Evolutionary conservation across 2,329 filamentous ascomycete species (phyloP).

Genomic region (Sporothrix phasma): DNA sequence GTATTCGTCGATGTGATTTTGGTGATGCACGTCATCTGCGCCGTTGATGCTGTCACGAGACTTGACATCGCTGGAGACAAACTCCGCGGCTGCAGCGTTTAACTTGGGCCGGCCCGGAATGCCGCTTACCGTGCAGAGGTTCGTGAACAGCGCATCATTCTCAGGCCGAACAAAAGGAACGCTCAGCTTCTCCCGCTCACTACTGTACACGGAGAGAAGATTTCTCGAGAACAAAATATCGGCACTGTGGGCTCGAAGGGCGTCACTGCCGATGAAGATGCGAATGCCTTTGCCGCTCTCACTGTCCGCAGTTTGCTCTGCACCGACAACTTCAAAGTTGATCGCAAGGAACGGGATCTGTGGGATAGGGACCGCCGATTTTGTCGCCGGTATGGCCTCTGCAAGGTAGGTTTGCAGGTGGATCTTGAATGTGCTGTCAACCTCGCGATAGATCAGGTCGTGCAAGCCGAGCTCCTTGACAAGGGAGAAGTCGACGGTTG

Average conservation of each 20-base stretch:
- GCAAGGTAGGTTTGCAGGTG: conserved; percentile 79
- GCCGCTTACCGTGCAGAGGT: conserved; percentile 55
- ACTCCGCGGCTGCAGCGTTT: conserved; percentile 42
- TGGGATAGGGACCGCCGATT: conserved; percentile 59
- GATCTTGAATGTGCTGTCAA: conserved; percentile 58
- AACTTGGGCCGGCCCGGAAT: conserved; percentile 46
- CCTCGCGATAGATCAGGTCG: conserved; percentile 54
- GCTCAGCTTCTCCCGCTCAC: conserved; percentile 75
- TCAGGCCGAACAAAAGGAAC: conserved; percentile 90
- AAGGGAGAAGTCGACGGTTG: conserved; percentile 66
- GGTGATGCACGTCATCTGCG: conserved; percentile 11
- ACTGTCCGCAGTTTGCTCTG: conserved; percentile 38
- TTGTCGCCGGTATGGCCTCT: conserved; percentile 71
- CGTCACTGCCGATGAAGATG: conserved; percentile 83
- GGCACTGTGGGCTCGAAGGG: conserved; percentile 73
- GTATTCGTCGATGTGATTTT: background rate
- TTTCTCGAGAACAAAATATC: conserved; percentile 91
- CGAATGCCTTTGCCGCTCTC: conserved; percentile 56
- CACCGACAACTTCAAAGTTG: conserved; percentile 63
- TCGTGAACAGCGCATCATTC: conserved; percentile 70
- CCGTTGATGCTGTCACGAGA: conserved; percentile 16
- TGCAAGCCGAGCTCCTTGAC: conserved; percentile 63
- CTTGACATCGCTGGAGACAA: conserved; percentile 28
- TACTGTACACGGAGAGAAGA: conserved; percentile 75
- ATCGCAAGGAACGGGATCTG: conserved; percentile 75